A percentile compares a stretch with the other conserved stretches of the same genome.
phyloP scores from a whole-genome alignment of 2,329 filamentous ascomycete genomes.

The Aspergillus pseudotamarii region DNA sequence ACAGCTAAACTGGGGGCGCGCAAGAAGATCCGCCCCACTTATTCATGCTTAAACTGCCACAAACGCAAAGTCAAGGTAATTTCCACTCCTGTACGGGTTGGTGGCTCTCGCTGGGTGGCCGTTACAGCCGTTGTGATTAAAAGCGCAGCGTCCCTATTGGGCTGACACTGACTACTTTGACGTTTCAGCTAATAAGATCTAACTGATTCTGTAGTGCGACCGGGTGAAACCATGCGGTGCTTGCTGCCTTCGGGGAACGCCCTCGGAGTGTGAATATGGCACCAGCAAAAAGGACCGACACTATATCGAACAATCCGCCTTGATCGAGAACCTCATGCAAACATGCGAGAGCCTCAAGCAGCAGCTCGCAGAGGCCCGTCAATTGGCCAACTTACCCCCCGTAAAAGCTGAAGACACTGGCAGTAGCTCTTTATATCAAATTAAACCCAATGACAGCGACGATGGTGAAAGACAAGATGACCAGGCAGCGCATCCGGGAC shows the following conservation, averaged over 20 bases:
- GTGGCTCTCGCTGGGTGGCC: background rate
- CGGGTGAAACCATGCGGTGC: conserved; percentile 35
- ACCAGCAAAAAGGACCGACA: conserved; percentile 34
- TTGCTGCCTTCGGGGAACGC: conserved; percentile 33
- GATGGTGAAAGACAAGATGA: conserved; percentile 4
- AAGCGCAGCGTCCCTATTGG: background rate
- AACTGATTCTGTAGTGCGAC: conserved; percentile 26
- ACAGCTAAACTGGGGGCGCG: conserved; percentile 15
- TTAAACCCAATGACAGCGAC: background rate
- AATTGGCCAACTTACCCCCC: conserved; percentile 18
- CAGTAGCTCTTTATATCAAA: conserved; percentile 2
- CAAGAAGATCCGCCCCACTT: conserved; percentile 33
- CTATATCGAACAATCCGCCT: conserved; percentile 31
- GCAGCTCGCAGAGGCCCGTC: conserved; percentile 23
- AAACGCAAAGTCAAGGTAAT: conserved; percentile 39
- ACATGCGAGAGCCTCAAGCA: conserved; percentile 24
- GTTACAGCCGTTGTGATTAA: background rate
- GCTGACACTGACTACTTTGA: background rate
- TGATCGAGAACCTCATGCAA: conserved; percentile 30
- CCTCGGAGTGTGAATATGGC: conserved; percentile 35
- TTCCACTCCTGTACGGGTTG: background rate
- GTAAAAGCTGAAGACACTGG: conserved; percentile 19
- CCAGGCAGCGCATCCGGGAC: background rate
- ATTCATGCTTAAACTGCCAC: conserved; percentile 34
- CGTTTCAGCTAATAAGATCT: background rate